A percentile compares a stretch with the other conserved stretches of the same genome.
Evolutionary conservation across 2,329 filamentous ascomycete genomes (phyloP).

Genomic region (Dothideomycetes sp.): DNA sequence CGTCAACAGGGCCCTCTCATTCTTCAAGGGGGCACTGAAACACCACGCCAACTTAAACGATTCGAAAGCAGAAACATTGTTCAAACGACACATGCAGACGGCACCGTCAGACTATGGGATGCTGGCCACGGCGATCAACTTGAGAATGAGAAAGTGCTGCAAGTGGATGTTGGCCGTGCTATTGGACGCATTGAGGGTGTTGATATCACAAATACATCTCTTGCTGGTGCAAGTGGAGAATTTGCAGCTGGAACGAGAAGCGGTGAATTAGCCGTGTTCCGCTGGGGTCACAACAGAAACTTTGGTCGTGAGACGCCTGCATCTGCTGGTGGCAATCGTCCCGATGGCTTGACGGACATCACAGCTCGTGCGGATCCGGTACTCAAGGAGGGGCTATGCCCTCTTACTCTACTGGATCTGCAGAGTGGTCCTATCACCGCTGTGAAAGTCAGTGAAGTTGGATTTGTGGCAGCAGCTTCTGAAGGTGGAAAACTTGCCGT

Average conservation of each 20-base stretch:
- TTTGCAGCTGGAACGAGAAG: slow-evolving; percentile 69
- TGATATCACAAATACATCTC: slow-evolving; percentile 67
- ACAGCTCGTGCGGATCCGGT: slow-evolving; percentile 59
- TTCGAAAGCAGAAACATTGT: slow-evolving; percentile 79
- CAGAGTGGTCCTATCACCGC: slow-evolving; percentile 72
- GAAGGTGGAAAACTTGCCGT: slow-evolving; percentile 72
- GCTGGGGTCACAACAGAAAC: slow-evolving; percentile 74
- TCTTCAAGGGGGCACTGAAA: slow-evolving; percentile 69
- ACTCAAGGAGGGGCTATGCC: slow-evolving; percentile 72
- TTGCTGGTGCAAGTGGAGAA: slow-evolving; percentile 74
- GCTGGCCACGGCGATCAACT: slow-evolving; percentile 85
- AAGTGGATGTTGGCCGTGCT: slow-evolving; percentile 78
- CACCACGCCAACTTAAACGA: slow-evolving; percentile 58
- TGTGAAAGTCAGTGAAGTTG: slow-evolving; percentile 78
- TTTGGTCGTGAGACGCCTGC: slow-evolving; percentile 53
- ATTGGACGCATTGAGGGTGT: slow-evolving; percentile 70
- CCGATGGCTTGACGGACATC: slow-evolving; percentile 59
- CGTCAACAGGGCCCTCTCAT: slow-evolving; percentile 69
- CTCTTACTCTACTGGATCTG: slow-evolving; percentile 73
- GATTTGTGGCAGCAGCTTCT: slow-evolving; percentile 81
- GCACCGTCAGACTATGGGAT: slow-evolving; percentile 88
- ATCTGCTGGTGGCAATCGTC: slow-evolving; percentile 39
- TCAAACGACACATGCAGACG: slow-evolving; percentile 81
- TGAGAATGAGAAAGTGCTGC: slow-evolving; percentile 71
- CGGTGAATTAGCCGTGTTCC: slow-evolving; percentile 80